phyloP scores from a whole-genome alignment of 257 asterid species.

The Scutellaria minor region DNA sequence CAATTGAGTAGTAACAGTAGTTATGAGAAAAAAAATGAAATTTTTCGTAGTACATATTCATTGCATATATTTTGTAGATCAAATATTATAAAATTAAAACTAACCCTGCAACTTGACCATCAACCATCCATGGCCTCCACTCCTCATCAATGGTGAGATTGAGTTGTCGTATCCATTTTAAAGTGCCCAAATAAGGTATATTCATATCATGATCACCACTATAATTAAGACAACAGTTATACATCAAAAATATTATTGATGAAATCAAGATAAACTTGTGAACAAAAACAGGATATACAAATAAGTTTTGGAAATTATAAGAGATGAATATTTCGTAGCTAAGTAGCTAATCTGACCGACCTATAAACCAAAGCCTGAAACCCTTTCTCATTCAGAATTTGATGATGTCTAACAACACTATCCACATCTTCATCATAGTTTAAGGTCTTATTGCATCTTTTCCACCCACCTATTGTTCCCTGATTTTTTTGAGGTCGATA shows the following conservation, averaged over 20 bases:
- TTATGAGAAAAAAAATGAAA: too few species aligned
- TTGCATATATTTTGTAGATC: too few species aligned
- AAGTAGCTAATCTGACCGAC: slow-evolving; percentile 20
- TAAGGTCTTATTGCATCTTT: slow-evolving; percentile 42
- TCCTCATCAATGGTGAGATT: slow-evolving; percentile 41
- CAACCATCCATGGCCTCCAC: slow-evolving; percentile 56
- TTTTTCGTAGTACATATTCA: background rate
- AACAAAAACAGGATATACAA: too few species aligned
- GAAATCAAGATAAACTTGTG: too few species aligned
- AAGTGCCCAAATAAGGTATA: slow-evolving; percentile 45
- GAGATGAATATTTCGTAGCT: too few species aligned
- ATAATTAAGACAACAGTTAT: background rate
- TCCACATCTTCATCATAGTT: slow-evolving; percentile 26
- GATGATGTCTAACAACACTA: slow-evolving; percentile 34
- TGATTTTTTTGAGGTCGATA: background rate
- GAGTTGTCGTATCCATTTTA: slow-evolving; percentile 46
- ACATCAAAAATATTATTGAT: background rate
- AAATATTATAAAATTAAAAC: background rate
- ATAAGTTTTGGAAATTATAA: too few species aligned
- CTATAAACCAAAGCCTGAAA: slow-evolving; percentile 55
- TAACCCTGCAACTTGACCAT: slow-evolving; percentile 59
- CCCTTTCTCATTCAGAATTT: slow-evolving; percentile 41
- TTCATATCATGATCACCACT: slow-evolving; percentile 61
- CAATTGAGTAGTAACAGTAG: too few species aligned
- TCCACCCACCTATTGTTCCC: slow-evolving; percentile 47